These are phyloP conservation scores for Colletotrichum filicis DNA, from an alignment of 2,329 filamentous ascomycete species.

Conservation along the genomic window DNA sequence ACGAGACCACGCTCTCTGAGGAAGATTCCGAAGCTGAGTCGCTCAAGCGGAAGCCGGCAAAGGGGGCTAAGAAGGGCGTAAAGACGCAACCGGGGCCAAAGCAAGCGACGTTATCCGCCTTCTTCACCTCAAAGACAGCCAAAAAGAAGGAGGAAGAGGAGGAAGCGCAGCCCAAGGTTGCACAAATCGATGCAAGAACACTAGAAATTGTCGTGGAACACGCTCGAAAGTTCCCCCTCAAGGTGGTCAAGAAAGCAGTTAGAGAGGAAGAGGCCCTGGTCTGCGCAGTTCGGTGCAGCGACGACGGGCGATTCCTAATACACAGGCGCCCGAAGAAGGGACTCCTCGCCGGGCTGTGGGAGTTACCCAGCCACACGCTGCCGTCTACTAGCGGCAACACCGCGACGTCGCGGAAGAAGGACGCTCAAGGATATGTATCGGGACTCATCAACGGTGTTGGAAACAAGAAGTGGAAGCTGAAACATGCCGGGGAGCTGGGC, in stretches of 20 bases:
- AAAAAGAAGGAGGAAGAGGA: slow-evolving; percentile 18
- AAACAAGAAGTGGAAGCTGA: slow-evolving; percentile 33
- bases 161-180: slow-evolving; percentile 30
- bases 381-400: slow-evolving; percentile 41
- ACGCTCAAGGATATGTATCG: slow-evolving; percentile 49
- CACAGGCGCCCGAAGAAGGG: slow-evolving; percentile 64
- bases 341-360: slow-evolving; percentile 66
- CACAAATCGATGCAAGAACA: slow-evolving; percentile 30
- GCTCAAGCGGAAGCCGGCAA: slow-evolving; percentile 26
- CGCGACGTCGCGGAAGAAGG: slow-evolving; percentile 45
- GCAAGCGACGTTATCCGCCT: slow-evolving; percentile 48
- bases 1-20: slow-evolving; percentile 33
- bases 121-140: slow-evolving; percentile 44
- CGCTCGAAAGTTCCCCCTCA: slow-evolving; percentile 62
- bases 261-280: slow-evolving; percentile 64
- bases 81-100: slow-evolving; percentile 34
- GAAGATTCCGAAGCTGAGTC: slow-evolving; percentile 2
- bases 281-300: slow-evolving; percentile 57
- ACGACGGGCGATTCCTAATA: slow-evolving; percentile 58
- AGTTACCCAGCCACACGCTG: slow-evolving; percentile 61
- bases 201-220: slow-evolving; percentile 54
- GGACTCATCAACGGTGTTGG: slow-evolving; percentile 38
- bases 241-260: slow-evolving; percentile 61
- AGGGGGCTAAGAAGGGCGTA: slow-evolving; percentile 11
- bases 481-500: slow-evolving; percentile 56